Conservation (phyloP, 164 flowering plant genomes). For the Pachysandra terminalis region DNA sequence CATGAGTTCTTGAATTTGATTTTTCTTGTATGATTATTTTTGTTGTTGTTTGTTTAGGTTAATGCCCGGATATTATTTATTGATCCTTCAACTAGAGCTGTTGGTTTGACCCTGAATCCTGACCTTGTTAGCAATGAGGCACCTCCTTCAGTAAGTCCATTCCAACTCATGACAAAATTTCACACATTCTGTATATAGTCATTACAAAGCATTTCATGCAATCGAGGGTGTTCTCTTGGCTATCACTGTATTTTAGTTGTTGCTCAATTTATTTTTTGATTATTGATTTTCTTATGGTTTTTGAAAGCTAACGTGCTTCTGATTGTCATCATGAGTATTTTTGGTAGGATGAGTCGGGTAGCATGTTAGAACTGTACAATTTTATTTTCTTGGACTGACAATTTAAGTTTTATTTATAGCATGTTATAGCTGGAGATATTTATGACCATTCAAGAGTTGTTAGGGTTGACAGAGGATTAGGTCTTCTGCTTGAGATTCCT, state of each 20-base stretch:
- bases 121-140: conserved; percentile 71
- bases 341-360: background rate
- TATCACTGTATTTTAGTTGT: background rate
- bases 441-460: conserved; percentile 74
- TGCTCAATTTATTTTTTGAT: background rate
- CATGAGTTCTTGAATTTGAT: background rate
- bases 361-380: background rate
- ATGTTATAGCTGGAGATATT: conserved; percentile 70
- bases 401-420: conserved; percentile 36
- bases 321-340: background rate
- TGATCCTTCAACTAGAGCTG: conserved; percentile 91
- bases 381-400: conserved; percentile 4
- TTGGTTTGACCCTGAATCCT: conserved; percentile 90
- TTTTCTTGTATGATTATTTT: background rate
- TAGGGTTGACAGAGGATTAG: conserved; percentile 80
- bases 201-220: background rate
- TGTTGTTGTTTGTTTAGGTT: conserved; percentile 46
- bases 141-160: conserved; percentile 71
- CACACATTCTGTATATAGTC: background rate
- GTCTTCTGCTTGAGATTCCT: conserved; percentile 86
- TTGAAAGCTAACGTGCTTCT: background rate
- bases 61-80: conserved; percentile 88
- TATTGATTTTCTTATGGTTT: too few relatives aligned
- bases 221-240: background rate
- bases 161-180: too few relatives aligned